Base-by-base conservation (phyloP, 352 stramenopile genomes). In the Phytopythium ostracodes region DNA sequence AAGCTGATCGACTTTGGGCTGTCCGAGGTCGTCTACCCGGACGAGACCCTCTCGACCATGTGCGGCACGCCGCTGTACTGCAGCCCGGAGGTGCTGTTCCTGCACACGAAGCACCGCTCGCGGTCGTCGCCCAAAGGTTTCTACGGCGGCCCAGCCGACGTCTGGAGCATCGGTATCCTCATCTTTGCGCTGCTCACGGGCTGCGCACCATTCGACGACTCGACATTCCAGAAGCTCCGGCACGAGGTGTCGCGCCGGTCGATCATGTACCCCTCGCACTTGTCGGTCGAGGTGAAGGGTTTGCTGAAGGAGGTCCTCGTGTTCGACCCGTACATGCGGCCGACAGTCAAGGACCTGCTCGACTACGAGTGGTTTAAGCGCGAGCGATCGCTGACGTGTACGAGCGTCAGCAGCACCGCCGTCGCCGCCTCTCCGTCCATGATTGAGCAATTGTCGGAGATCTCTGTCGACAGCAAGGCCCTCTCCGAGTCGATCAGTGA, bases 1-100 rank as follows among this genome's bases (percentile, higher is more conserved):
- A 98, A 98, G 80, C 84, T 98, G 52, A 98, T 98, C 75, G 93
- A 98, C 76, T 98, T 98, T 87, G 95, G 95, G 42, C 77, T 98
- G 10, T 98, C 92, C 1, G 96, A 96, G 57, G 75, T 95, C 52
- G 56, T 73, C 38, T 74, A 73, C 40, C 77, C 85, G 9, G 84
- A 85, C 24, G 73, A 94, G 44, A 75, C 63, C 25, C 72, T 94
- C 38, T 77, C 77, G 47, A 89, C 84, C 27, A 85, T 92, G 53
- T 94, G 84, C 56, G 84, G 84, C 47, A 94, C 85, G 54, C 85
- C 85, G 15, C 63, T 94, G 54, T 94, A 94, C 67, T 94, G 85
- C 73, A 89, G 79, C 29, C 85, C 85, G 9, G 85, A 94, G 54
- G 77, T 92, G 49, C 66, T 94, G 24, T 87, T 91, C 24, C 69